phyloP scores from a whole-genome alignment of 73 alveolate genomes.

The Tetrahymena borealis region DNA sequence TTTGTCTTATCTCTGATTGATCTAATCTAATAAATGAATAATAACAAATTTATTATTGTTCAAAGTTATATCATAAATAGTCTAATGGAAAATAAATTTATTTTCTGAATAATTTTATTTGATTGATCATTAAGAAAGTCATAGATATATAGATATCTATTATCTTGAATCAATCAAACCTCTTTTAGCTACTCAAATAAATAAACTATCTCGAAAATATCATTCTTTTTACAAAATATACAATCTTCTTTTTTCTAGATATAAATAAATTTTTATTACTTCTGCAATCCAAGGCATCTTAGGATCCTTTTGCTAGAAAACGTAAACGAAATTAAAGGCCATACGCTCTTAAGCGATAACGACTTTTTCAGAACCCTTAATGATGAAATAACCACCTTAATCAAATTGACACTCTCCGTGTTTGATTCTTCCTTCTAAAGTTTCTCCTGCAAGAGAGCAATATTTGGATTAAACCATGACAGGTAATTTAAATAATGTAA shows the following conservation, averaged over 20 bases:
- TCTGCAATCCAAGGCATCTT: constrained; percentile 69
- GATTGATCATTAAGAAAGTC: too few species aligned
- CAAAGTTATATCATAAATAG: too few species aligned
- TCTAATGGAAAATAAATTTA: too few species aligned
- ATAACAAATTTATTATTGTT: constrained; percentile 31
- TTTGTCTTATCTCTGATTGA: constrained; percentile 38
- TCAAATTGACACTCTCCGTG: constrained; percentile 68
- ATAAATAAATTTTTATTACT: constrained; percentile 49
- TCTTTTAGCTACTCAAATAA: too few species aligned
- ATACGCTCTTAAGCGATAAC: constrained; percentile 71
- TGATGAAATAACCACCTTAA: constrained; percentile 71
- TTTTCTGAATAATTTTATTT: too few species aligned
- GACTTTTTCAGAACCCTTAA: constrained; percentile 73
- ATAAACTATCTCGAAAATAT: too few species aligned
- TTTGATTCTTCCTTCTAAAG: constrained; percentile 46
- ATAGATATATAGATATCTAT: too few species aligned
- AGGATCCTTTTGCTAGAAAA: constrained; percentile 47
- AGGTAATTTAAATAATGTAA: constrained; percentile 53
- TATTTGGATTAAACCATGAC: constrained; percentile 64
- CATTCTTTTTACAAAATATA: too few species aligned
- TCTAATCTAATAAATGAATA: constrained; percentile 36
- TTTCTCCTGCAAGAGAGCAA: constrained; percentile 49
- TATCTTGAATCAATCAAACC: too few species aligned
- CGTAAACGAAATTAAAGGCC: constrained; percentile 68
- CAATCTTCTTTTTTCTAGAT: constrained; percentile 33